Conservation (phyloP, 2,329 filamentous ascomycete genomes). For the Pleomassaria siparia region DNA sequence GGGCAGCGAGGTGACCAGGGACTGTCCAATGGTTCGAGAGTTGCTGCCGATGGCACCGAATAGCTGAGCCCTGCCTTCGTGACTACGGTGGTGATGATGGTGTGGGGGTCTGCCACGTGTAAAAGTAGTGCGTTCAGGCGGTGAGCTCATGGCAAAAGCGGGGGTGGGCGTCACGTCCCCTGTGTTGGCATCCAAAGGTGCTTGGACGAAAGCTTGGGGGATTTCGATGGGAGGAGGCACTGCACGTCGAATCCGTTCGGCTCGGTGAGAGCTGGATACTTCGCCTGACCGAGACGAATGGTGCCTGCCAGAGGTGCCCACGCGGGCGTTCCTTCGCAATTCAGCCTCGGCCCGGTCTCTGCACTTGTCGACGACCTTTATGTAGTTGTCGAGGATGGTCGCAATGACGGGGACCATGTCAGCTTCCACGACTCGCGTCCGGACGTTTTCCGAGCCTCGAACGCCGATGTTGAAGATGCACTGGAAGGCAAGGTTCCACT, state of each 20-base stretch:
- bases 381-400: constrained; percentile 97
- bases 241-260: constrained; percentile 64
- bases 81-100: constrained; percentile 50
- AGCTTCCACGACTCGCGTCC: constrained; percentile 93
- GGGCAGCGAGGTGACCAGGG: constrained; percentile 66
- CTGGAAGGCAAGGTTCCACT: constrained; percentile 98
- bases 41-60: constrained; percentile 29
- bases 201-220: constrained; percentile 55
- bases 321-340: constrained; percentile 60
- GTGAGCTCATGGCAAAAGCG: constrained; percentile 67
- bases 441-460: constrained; percentile 87
- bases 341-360: constrained; percentile 84
- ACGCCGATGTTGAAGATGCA: constrained; percentile 99
- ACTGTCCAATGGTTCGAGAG: constrained; percentile 58
- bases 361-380: constrained; percentile 91
- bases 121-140: constrained; percentile 70
- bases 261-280: constrained; percentile 42
- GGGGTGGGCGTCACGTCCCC: constrained; percentile 65
- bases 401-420: constrained; percentile 99
- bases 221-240: constrained; percentile 85
- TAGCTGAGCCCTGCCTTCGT: constrained; percentile 47
- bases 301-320: constrained; percentile 42
- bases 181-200: constrained; percentile 51
- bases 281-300: constrained; percentile 46
- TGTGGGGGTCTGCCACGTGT: constrained; percentile 57